phyloP scores from a whole-genome alignment of 2,329 filamentous ascomycete genomes.

The Decorospora gaudefroyi region DNA sequence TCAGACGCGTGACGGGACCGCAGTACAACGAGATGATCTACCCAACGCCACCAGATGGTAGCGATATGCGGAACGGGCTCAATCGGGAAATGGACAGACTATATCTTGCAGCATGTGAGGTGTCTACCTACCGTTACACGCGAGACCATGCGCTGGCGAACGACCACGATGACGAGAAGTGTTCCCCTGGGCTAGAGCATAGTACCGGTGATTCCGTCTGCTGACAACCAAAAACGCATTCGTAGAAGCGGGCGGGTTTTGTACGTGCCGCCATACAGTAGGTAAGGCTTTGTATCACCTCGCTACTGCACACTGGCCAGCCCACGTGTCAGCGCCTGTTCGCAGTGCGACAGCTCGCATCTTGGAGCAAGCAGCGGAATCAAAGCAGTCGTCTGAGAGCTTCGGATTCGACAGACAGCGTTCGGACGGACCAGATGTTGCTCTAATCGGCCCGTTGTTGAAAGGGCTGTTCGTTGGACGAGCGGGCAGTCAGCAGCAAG shows the following conservation, averaged over 20 bases:
- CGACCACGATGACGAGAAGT: conserved; percentile 5
- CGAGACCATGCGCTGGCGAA: conserved; percentile 19
- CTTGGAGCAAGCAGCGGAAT: not conserved
- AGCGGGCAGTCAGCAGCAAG: not conserved
- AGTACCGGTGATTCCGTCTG: conserved; percentile 14
- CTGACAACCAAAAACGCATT: conserved; percentile 16
- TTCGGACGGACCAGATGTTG: conserved; percentile 10
- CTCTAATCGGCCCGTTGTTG: conserved; percentile 13
- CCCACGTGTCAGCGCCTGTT: conserved; percentile 27
- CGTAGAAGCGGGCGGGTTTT: conserved; percentile 4
- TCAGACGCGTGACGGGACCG: not conserved
- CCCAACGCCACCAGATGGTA: conserved; percentile 4
- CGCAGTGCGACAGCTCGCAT: conserved; percentile 18
- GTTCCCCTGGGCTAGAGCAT: conserved; percentile 9
- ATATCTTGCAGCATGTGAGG: conserved; percentile 16
- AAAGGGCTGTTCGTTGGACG: not conserved
- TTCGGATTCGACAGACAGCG: conserved; percentile 3
- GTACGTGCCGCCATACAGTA: conserved; percentile 17
- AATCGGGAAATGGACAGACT: conserved; percentile 21
- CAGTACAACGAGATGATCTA: conserved; percentile 2
- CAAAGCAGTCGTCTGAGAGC: conserved; percentile 2
- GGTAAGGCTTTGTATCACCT: conserved; percentile 17
- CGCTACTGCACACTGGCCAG: conserved; percentile 18
- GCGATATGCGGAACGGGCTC: conserved; percentile 20
- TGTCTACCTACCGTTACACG: conserved; percentile 14